A percentile compares a stretch with the other conserved stretches of the same genome.
Conservation (phyloP, 208 protist genomes). For the Leishmania arabica region DNA sequence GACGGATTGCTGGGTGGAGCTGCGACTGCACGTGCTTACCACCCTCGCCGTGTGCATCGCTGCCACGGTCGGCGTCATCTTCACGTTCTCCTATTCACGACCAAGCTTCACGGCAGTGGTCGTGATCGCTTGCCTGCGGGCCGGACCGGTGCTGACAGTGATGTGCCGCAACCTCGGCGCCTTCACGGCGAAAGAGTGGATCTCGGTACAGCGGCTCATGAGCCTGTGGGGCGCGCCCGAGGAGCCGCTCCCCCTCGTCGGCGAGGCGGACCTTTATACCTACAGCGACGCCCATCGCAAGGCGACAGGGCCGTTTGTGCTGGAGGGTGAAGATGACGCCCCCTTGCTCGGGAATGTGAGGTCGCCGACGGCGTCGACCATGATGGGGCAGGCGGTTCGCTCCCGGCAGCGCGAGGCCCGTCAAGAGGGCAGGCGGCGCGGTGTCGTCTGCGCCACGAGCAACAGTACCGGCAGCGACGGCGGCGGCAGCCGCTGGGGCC, state of each 20-base stretch:
- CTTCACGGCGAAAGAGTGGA: slow-evolving; percentile 54
- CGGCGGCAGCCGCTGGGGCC: background rate
- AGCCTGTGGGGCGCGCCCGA: slow-evolving; percentile 50
- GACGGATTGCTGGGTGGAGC: slow-evolving; percentile 60
- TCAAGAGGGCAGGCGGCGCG: background rate
- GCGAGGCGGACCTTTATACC: slow-evolving; percentile 28
- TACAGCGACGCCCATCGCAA: slow-evolving; percentile 22
- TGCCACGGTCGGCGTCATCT: slow-evolving; percentile 53
- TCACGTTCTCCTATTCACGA: slow-evolving; percentile 34
- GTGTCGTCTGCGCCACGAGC: background rate
- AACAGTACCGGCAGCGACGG: background rate
- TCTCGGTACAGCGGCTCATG: slow-evolving; percentile 56
- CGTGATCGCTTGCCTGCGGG: slow-evolving; percentile 45
- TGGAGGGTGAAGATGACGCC: slow-evolving; percentile 17
- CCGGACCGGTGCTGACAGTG: slow-evolving; percentile 37
- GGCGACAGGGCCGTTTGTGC: slow-evolving; percentile 6
- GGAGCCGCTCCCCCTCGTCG: slow-evolving; percentile 43
- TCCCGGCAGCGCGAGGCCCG: background rate
- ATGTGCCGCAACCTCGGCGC: slow-evolving; percentile 41
- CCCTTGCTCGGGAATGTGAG: slow-evolving; percentile 7
- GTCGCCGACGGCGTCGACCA: slow-evolving; percentile 11
- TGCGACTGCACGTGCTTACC: slow-evolving; percentile 53
- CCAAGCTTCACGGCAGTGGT: slow-evolving; percentile 57
- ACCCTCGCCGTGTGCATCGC: slow-evolving; percentile 44
- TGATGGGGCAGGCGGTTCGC: background rate